Percentiles rank a stretch among this genome's conserved stretches.
These are phyloP conservation scores for Aspergillus sp. DNA, from an alignment of 2,329 filamentous ascomycete species.

Conservation along the genomic window DNA sequence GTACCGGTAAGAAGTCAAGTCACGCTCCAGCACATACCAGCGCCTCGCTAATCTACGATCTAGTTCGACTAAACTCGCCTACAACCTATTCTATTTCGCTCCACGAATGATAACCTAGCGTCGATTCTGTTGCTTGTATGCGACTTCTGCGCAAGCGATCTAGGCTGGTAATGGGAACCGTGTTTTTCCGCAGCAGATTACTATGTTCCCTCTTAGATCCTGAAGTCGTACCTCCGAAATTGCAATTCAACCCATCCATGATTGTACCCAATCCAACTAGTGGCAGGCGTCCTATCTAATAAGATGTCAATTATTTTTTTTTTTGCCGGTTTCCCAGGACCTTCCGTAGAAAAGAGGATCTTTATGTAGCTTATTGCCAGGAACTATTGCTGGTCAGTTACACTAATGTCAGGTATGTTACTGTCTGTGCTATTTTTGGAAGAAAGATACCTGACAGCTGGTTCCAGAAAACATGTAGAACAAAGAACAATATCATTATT, in stretches of 20 bases:
- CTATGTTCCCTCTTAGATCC: constrained; percentile 9
- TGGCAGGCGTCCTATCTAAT: background rate
- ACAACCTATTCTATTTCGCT: constrained; percentile 14
- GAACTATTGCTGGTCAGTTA: background rate
- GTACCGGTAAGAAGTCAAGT: constrained; percentile 61
- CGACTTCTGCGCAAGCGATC: constrained; percentile 18
- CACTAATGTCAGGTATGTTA: background rate
- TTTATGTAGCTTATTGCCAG: no score
- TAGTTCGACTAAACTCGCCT: constrained; percentile 25
- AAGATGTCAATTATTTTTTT: no score
- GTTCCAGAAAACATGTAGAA: background rate
- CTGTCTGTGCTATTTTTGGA: background rate
- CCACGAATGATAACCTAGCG: background rate
- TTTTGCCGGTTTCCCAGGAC: no score
- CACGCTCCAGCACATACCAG: background rate
- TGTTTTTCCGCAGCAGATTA: constrained; percentile 5
- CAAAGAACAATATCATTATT: background rate
- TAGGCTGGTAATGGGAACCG: constrained; percentile 17
- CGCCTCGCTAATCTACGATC: constrained; percentile 2
- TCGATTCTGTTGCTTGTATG: no score
- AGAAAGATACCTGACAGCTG: background rate
- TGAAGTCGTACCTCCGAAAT: background rate
- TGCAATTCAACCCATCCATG: background rate
- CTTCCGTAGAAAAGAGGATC: no score
- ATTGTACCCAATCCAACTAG: background rate